Evolutionary conservation across 768 basidiomycete species (phyloP).

Genomic region (Calocybe gangraenosa): DNA sequence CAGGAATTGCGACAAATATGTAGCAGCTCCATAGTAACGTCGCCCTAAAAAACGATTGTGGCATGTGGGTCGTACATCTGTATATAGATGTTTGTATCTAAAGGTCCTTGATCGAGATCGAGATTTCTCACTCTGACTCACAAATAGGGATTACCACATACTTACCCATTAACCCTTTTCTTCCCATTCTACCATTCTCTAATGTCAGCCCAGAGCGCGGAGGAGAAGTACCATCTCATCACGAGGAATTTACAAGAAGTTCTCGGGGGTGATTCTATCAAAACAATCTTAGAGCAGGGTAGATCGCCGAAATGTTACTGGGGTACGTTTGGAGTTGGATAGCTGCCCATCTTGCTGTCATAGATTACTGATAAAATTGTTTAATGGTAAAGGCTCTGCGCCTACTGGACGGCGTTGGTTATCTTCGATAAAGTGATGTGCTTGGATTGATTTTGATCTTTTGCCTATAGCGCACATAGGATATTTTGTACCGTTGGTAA

Average conservation of each 20-base stretch:
- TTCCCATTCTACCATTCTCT: too few relatives aligned
- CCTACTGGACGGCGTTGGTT: slow-evolving; percentile 89
- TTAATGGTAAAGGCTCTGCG: slow-evolving; percentile 68
- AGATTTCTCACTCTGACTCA: too few relatives aligned
- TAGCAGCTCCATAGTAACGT: too few relatives aligned
- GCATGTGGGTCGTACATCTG: too few relatives aligned
- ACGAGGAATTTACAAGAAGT: slow-evolving; percentile 85
- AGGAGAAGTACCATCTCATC: slow-evolving; percentile 74
- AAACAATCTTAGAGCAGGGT: slow-evolving; percentile 73
- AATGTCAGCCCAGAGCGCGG: slow-evolving; percentile 24
- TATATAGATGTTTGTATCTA: too few relatives aligned
- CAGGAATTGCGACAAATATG: too few relatives aligned
- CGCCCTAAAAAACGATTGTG: too few relatives aligned
- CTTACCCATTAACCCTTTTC: too few relatives aligned
- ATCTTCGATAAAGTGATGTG: too few relatives aligned
- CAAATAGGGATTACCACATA: too few relatives aligned
- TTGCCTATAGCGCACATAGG: slow-evolving; percentile 79
- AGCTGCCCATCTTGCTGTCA: slow-evolving; percentile 1
- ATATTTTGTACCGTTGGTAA: slow-evolving; percentile 92
- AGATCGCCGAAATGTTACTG: slow-evolving; percentile 84
- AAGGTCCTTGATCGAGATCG: too few relatives aligned
- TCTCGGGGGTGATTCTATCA: slow-evolving; percentile 81
- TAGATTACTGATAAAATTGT: slow-evolving; percentile 9
- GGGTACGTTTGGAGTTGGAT: slow-evolving; percentile 52
- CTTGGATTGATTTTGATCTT: slow-evolving; percentile 1